These are phyloP conservation scores for Venturia nashicola DNA, from an alignment of 2,329 filamentous ascomycete genomes.

Conservation along the genomic window DNA sequence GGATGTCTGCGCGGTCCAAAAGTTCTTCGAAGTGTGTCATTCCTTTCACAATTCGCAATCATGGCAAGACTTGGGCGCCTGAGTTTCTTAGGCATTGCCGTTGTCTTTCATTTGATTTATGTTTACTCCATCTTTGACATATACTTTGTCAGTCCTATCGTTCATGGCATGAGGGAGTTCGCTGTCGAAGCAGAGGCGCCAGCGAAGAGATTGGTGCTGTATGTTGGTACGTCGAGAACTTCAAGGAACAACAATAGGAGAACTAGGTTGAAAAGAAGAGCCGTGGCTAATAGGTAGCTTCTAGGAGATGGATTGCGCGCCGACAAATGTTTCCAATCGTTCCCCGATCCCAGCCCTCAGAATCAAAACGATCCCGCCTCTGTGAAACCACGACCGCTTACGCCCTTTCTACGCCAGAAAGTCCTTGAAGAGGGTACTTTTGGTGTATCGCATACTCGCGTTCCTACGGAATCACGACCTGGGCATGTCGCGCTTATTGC, in stretches of 20 bases:
- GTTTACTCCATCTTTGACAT: conserved; percentile 96
- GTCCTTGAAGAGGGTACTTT: conserved; percentile 87
- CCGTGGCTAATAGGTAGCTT: background rate
- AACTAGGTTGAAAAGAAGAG: background rate
- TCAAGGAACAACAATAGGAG: background rate
- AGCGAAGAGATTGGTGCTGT: conserved; percentile 80
- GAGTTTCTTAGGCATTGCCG: conserved; percentile 75
- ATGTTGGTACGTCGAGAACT: conserved; percentile 53
- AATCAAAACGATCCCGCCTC: conserved; percentile 45
- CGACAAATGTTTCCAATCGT: conserved; percentile 93
- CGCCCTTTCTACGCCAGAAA: conserved; percentile 81
- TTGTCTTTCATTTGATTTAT: conserved; percentile 88
- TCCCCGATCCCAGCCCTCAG: conserved; percentile 67
- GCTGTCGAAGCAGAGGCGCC: conserved; percentile 60
- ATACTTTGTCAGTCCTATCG: conserved; percentile 96
- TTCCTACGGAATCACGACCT: conserved; percentile 90
- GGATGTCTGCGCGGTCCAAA: background rate
- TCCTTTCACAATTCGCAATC: conserved; percentile 12
- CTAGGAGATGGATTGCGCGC: conserved; percentile 80
- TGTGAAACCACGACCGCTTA: conserved; percentile 64
- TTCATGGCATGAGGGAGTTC: conserved; percentile 85
- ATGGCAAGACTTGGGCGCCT: conserved; percentile 53
- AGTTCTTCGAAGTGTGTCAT: background rate
- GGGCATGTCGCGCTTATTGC: conserved; percentile 96
- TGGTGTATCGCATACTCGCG: conserved; percentile 90